Percentiles rank a stretch among this genome's conserved stretches.
These are phyloP conservation scores for Arabis alpina DNA, from an alignment of 345 rosid species.

Conservation along the genomic window DNA sequence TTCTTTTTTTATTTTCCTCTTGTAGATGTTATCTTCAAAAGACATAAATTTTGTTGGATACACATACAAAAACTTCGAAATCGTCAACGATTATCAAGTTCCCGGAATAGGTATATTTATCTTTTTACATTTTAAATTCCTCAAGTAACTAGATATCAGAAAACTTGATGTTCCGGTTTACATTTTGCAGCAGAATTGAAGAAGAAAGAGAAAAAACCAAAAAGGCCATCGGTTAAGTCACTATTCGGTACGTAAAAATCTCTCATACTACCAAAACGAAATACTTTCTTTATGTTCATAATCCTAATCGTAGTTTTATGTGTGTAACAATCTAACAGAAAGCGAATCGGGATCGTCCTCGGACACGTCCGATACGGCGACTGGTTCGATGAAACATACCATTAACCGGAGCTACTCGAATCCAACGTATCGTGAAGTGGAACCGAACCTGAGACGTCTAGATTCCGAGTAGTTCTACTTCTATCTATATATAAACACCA, in stretches of 20 bases:
- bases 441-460: conserved; percentile 44
- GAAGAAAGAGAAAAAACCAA: conserved; percentile 66
- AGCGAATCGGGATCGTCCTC: conserved; percentile 55
- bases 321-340: conserved; percentile 44
- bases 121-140: conserved; percentile 2
- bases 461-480: conserved; percentile 18
- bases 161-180: conserved; percentile 1
- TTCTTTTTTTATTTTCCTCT: neutral
- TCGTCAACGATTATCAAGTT: conserved; percentile 82
- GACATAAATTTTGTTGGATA: conserved; percentile 82
- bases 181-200: conserved; percentile 63
- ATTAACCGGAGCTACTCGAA: conserved; percentile 57
- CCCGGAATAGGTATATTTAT: conserved; percentile 68
- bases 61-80: conserved; percentile 84
- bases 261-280: neutral
- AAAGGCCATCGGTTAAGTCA: conserved; percentile 74
- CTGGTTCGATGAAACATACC: conserved; percentile 34
- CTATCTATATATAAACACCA: neutral
- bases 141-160: neutral
- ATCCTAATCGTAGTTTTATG: neutral
- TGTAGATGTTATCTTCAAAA: conserved; percentile 84
- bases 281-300: neutral
- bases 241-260: conserved; percentile 61
- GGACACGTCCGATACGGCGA: conserved; percentile 41
- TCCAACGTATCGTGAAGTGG: conserved; percentile 49